A percentile compares a stretch with the other conserved stretches of the same genome.
Evolutionary conservation across 1,139 yeast species (phyloP).

Genomic region (Hyphopichia burtonii): DNA sequence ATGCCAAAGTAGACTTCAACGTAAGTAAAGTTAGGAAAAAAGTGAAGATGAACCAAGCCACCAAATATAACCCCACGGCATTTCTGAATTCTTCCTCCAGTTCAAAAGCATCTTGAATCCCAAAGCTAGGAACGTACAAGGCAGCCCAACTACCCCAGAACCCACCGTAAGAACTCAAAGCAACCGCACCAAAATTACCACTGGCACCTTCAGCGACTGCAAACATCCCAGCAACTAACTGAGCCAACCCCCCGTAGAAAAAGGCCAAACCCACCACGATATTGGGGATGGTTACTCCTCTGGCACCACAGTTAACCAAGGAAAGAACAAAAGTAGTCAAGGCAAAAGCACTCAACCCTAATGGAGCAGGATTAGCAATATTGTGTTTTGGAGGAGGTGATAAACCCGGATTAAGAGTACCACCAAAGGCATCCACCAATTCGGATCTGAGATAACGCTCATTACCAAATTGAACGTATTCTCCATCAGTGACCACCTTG

Average conservation of each 20-base stretch:
- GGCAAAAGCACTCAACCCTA: conserved; percentile 83
- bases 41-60: conserved; percentile 83
- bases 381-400: conserved; percentile 64
- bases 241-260: conserved; percentile 86
- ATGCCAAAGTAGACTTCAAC: conserved; percentile 75
- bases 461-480: conserved; percentile 70
- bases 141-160: conserved; percentile 89
- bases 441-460: conserved; percentile 65
- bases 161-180: conserved; percentile 79
- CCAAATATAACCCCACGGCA: conserved; percentile 71
- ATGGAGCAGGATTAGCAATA: conserved; percentile 87
- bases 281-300: conserved; percentile 34
- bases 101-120: conserved; percentile 60
- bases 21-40: conserved; percentile 66
- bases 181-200: conserved; percentile 76
- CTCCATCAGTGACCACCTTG: conserved; percentile 41
- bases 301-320: conserved; percentile 43
- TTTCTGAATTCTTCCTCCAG: conserved; percentile 24
- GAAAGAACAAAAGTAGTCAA: conserved; percentile 81
- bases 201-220: conserved; percentile 78
- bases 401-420: conserved; percentile 66
- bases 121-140: conserved; percentile 69
- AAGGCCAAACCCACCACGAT: conserved; percentile 64
- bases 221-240: conserved; percentile 73
- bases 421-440: conserved; percentile 69